Base-by-base conservation (phyloP, 257 asterid genomes). In the Ilex asprella region DNA sequence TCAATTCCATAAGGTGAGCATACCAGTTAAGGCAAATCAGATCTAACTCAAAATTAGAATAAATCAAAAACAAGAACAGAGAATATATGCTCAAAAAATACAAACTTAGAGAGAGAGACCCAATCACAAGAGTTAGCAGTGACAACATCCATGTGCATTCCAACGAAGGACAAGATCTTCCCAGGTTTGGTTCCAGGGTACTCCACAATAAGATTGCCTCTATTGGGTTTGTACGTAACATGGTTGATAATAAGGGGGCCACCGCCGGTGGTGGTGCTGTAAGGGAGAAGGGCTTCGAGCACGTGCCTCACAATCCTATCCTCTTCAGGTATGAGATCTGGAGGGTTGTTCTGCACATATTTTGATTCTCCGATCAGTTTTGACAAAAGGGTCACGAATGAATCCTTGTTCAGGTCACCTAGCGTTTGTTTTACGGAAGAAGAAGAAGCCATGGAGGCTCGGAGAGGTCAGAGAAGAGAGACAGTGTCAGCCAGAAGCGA, bases 121-220 rank as follows among this genome's bases (percentile, higher is more conserved):
- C 98, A 92, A 67, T 92, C 95, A 58, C 82, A 68, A 67, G 93
- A 95, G 60, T 83, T 86, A 8, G 98, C 97, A 49, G 98, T 88
- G 69, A 92, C 97, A 49, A 92, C 98, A 74, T 89, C 98, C 98
- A 92, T 92, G 64, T 92, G 98, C 98, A 92, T 92, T 13, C 98
- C 98, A 12, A 92, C 98, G 62, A 92, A 92, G 2, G 98, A 92
- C 73, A 92, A 44, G 70, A 89, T 51, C 60, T 80, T 84, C 8
- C 89, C 87, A 12, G 95, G 93, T 61, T 80, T 75, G 63, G 95
- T 84, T 57, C 98, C 98, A 2, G 96, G 98, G 47, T 84, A 91
- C 82, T 91, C 96, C n/a, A 91, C 98, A 61, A 91, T 86, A 49
- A 91, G 94, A 60, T 91, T 91, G 10, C 98, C 98, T 71, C 98